Evolutionary conservation across 805 yeast genomes (phyloP).

Genomic region (Ogataea methylovora): DNA sequence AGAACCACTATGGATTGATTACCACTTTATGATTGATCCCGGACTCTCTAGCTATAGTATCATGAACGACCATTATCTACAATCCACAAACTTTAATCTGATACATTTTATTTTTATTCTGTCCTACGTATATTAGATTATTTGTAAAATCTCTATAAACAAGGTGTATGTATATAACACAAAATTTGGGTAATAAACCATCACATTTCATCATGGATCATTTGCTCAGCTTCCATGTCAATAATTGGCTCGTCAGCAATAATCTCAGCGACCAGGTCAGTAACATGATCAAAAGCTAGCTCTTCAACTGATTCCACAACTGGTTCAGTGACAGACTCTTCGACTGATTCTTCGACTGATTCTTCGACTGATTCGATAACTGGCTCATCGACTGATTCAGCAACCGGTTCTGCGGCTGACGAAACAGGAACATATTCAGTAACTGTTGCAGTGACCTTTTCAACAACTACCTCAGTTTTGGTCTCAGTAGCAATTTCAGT

Average conservation of each 20-base stretch:
- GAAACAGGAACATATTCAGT: slow-evolving; percentile 1
- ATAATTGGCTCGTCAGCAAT: slow-evolving; percentile 1
- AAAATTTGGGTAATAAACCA: too few relatives aligned
- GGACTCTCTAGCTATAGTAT: too few relatives aligned
- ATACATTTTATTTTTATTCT: too few relatives aligned
- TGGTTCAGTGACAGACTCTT: neutral
- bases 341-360: slow-evolving; percentile 1
- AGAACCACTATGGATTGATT: too few relatives aligned
- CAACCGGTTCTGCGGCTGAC: slow-evolving; percentile 1
- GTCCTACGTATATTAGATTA: too few relatives aligned
- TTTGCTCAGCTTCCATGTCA: slow-evolving; percentile 3
- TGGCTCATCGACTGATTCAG: slow-evolving; percentile 3
- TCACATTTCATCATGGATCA: neutral
- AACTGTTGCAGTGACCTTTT: neutral
- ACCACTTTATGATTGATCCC: too few relatives aligned
- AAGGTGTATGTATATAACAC: too few relatives aligned
- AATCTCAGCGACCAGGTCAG: neutral
- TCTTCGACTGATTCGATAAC: slow-evolving; percentile 3
- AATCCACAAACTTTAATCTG: too few relatives aligned
- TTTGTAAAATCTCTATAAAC: too few relatives aligned
- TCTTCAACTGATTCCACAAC: neutral
- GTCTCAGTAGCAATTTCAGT: slow-evolving; percentile 1
- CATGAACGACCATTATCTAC: too few relatives aligned
- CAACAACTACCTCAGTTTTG: slow-evolving; percentile 1
- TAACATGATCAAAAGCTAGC: neutral